Conservation (phyloP, 2,329 filamentous ascomycete genomes). For the Ophiostoma sp. region DNA sequence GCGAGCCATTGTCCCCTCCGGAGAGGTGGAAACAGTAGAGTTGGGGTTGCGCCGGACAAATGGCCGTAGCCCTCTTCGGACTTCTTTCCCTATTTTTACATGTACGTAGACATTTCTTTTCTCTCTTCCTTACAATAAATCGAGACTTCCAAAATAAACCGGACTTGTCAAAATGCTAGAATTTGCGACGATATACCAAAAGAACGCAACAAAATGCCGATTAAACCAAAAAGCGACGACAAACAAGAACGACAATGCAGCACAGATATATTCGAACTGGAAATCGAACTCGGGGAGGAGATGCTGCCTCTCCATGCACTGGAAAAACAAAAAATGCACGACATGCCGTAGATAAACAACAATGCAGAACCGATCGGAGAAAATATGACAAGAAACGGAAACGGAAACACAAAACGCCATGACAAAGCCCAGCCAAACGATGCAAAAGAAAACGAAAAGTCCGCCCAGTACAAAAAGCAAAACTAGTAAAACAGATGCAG, state of each 20-base stretch:
- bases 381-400: neutral
- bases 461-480: neutral
- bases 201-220: neutral
- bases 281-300: neutral
- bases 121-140: neutral
- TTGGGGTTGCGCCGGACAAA: neutral
- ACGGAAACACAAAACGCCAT: neutral
- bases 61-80: neutral
- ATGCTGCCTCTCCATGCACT: neutral
- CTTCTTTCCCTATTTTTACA: neutral
- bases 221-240: neutral
- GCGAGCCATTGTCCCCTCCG: neutral
- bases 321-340: neutral
- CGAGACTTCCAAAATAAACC: neutral
- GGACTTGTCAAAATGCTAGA: neutral
- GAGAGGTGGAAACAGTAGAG: neutral
- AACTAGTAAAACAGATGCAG: conserved; percentile 2
- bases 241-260: neutral
- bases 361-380: neutral
- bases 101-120: neutral
- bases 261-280: neutral
- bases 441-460: neutral
- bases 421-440: neutral
- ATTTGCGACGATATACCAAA: neutral
- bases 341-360: neutral